Base-by-base conservation (phyloP, 2,329 filamentous ascomycete genomes). In the Sordariomycetes sp. region DNA sequence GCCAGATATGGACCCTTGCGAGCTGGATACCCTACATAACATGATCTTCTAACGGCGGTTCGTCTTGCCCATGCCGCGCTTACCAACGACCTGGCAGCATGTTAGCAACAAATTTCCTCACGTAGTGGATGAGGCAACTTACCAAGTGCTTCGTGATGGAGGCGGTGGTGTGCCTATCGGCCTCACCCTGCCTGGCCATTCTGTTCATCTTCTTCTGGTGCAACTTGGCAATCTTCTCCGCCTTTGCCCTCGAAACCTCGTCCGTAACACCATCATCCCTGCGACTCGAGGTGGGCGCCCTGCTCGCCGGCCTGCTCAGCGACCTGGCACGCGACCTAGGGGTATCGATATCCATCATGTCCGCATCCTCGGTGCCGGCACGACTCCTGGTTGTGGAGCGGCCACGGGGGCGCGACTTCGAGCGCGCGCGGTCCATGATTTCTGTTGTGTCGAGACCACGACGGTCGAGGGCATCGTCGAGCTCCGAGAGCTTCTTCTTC, bases 171-270 rank as follows among this genome's bases (percentile, higher is more conserved):
- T 96, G 90, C 56, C 93, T 79, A 71, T 98, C 92, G 41, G 82
- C 88, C 68, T 98, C 92, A 70, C 92, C 92, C 71, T 93, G 86
- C 59, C 88, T 80, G 29, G 92, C 92, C 82, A 93, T 92, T 45
- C 90, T 78, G 70, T 98, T 98, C 87, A 93, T 95, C 76, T 87
- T 90, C 73, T 90, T 87, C 79, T 98, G 93, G 50, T 80, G 73
- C 55, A 98, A 65, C 73, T 94, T 96, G 55, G 79, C 73, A 56
- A 93, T 68, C 51, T 82, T 79, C 60, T 94, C 88, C 24, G 86
- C 87, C 74, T 90, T 93, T 39, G 69, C 72, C 45, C 84, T 75
- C 32, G 73, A 66, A 35, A 56, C 60, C 43, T 77, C 73, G 53
- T 84, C 75, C 39, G 70, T 72, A 27, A 96, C 80, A 64, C 86